These are phyloP conservation scores for Pseudozyma sp. DNA, from an alignment of 1,284 basidiomycete species.

Conservation along the genomic window DNA sequence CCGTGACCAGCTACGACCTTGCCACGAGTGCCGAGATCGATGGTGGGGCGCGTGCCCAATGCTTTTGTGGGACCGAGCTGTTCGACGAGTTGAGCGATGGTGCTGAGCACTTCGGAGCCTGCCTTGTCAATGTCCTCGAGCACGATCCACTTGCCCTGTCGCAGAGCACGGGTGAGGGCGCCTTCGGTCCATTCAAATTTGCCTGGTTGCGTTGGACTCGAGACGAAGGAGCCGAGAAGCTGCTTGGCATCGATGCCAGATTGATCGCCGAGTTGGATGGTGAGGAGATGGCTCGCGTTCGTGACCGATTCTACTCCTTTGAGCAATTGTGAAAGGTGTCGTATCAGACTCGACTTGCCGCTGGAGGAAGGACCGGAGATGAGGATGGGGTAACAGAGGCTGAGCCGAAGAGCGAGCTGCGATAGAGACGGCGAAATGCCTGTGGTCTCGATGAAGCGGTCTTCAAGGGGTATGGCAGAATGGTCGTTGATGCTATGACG, in stretches of 20 bases:
- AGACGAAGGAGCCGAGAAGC: slow-evolving; percentile 91
- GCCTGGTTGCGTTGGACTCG: slow-evolving; percentile 85
- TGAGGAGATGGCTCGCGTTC: slow-evolving; percentile 74
- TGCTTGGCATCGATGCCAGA: slow-evolving; percentile 85
- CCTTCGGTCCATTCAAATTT: slow-evolving; percentile 98
- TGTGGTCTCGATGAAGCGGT: slow-evolving; percentile 74
- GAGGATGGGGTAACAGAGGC: slow-evolving; percentile 81
- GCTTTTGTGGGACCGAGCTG: slow-evolving; percentile 78
- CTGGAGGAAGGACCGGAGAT: slow-evolving; percentile 88
- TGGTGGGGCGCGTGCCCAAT: slow-evolving; percentile 79
- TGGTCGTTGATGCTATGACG: neutral
- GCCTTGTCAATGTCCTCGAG: slow-evolving; percentile 87
- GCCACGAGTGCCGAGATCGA: slow-evolving; percentile 70
- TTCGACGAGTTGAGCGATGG: slow-evolving; percentile 75
- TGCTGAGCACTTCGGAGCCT: slow-evolving; percentile 59
- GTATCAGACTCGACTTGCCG: slow-evolving; percentile 86
- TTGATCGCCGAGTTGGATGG: slow-evolving; percentile 81
- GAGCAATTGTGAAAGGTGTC: slow-evolving; percentile 74
- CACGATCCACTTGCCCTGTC: slow-evolving; percentile 91
- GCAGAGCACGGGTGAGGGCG: slow-evolving; percentile 88
- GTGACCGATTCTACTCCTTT: slow-evolving; percentile 16
- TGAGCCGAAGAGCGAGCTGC: slow-evolving; percentile 76
- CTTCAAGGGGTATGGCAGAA: neutral
- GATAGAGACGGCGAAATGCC: slow-evolving; percentile 76
- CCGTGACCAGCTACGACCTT: slow-evolving; percentile 68